Evolutionary conservation across 2,329 filamentous ascomycete species (phyloP).

Genomic region (Colletotrichum zoysiae): DNA sequence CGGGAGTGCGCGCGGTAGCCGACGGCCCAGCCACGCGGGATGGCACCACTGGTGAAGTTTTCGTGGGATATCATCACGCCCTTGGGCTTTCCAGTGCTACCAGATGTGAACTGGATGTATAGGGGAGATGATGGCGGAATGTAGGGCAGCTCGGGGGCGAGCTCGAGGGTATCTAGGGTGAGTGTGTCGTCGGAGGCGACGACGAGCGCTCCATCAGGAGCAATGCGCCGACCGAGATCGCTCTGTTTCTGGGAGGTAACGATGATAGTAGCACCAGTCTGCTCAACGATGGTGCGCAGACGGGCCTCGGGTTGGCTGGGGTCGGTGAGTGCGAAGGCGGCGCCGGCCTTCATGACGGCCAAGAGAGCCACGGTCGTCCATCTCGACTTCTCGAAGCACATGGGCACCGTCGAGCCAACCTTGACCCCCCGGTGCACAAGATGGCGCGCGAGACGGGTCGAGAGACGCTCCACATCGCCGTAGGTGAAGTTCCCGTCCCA

Average conservation of each 20-base stretch:
- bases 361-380: constrained; percentile 61
- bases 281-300: constrained; percentile 59
- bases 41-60: constrained; percentile 60
- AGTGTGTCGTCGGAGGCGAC: constrained; percentile 47
- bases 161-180: constrained; percentile 29
- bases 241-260: constrained; percentile 57
- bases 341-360: constrained; percentile 63
- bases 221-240: constrained; percentile 53
- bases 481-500: constrained; percentile 65
- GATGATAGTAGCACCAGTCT: constrained; percentile 55
- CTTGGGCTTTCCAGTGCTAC: constrained; percentile 74
- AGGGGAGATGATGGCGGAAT: constrained; percentile 60
- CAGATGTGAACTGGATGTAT: constrained; percentile 74
- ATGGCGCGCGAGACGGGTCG: constrained; percentile 56
- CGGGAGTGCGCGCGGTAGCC: constrained; percentile 57
- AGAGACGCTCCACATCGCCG: constrained; percentile 56
- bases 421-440: constrained; percentile 53
- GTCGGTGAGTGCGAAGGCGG: constrained; percentile 61
- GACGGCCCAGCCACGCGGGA: constrained; percentile 57
- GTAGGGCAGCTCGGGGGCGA: constrained; percentile 46
- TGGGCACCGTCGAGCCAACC: constrained; percentile 58
- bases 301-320: constrained; percentile 61
- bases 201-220: constrained; percentile 51
- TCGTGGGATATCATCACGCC: constrained; percentile 67
- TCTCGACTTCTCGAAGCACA: constrained; percentile 64